Base-by-base conservation (phyloP, 306 rosid genomes). In the Casuarina glauca region DNA sequence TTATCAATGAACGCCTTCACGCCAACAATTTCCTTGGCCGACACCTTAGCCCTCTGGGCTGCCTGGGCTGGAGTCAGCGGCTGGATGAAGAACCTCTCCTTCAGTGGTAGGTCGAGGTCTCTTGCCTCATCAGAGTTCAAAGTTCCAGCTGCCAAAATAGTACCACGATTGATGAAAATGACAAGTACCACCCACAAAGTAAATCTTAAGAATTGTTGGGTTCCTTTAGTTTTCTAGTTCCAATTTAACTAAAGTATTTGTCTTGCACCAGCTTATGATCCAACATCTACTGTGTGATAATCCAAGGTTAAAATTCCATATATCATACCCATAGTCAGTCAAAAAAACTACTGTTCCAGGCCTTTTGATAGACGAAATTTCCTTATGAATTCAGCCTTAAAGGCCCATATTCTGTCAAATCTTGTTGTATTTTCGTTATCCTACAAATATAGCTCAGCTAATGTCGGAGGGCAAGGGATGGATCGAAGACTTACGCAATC, bases 61-160 rank as follows among this genome's bases (percentile, higher is more conserved):
- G 99, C 99, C 81, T 85, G 74, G 52, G 20, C 71, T 0, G 99
- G 97, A 12, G 81, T 0, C 88, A 91, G 73, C 48, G 96, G 88
- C 78, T 96, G 99, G 73, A 96, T 1, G 90, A 72, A 96, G 88
- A 96, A 96, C 91, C 99, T 87, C 0, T 87, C 74, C 77, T 96
- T 91, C 87, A 93, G 17, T 72, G 99, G 97, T 53, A 93, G 88
- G 0, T 77, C 42, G 32, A 90, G 77, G 88, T 96, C 99, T 81
- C 99, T 91, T 80, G 99, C 1, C 86, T 96, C 70, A 70, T 96
- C 99, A 1, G 99, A 84, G 91, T 93, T 93, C 69, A 85, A 15
- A 55, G 99, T 96, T 78, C 99, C 98, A 67, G 98, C 99, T 96
- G 90, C 89, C 85, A 79, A 32, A 38, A 70, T 69, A 76, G 9